Base-by-base conservation (phyloP, 768 basidiomycete species). In the Mycena polygramma region DNA sequence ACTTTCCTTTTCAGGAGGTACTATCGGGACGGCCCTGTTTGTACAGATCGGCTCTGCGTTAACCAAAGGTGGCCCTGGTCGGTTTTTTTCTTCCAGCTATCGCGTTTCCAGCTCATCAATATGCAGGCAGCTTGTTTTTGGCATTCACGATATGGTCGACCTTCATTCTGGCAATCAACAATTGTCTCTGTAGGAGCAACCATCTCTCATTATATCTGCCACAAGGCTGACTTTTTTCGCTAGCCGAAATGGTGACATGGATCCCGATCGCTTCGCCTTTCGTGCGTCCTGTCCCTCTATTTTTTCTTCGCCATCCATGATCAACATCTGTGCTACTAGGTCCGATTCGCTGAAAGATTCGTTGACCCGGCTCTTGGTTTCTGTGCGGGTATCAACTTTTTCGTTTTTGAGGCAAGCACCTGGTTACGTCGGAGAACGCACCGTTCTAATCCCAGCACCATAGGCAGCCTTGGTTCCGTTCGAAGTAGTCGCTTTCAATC, bases 171-270 rank as follows among this genome's bases (percentile, higher is more conserved):
- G 85, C 86, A 0, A 76, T 87, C 58, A 88, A 83, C 70, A 86
- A 85, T 59, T 88, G 87, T 63, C 77, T 83, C 4, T 77, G 83
- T 85, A 68, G 41, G 83, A 17, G n/a, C 53, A 36, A 26, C 22
- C 22, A 36, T 5, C 15, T 2, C 30, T 20, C 37, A 15, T 41
- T 43, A 35, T 57, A 35, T 20, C 41, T 62, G 81, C 82, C 52
- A 46, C 26, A n/a, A 20, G 39, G 45, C 46, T 48, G 41, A 61
- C 66, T 79, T 83, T 37, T 4, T 69, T 85, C 30, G 37, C 22
- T 71, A 87, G 93, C 91, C 45, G 93, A 95, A 79, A 94, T 94
- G 93, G 92, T 92, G 37, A 88, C 90, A n/a, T 91, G 89, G 82
- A 92, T 92, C 7, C 93, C 93, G 7, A 90, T 94, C 72, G 89